Evolutionary conservation across 495 filamentous ascomycete species (phyloP).

Genomic region (Xylaria telfairii): DNA sequence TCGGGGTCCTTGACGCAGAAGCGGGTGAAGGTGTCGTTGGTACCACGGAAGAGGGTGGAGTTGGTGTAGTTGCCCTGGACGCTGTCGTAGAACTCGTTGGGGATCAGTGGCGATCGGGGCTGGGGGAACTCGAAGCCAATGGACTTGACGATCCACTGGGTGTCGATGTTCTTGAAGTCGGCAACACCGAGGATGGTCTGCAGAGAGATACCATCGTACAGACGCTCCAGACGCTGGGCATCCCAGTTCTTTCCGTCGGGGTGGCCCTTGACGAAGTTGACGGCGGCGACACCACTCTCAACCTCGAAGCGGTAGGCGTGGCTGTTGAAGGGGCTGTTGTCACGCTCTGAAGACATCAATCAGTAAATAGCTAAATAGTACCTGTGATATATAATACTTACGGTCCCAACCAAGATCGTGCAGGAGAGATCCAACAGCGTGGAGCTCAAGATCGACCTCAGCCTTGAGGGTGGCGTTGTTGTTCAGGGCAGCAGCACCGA

Average conservation of each 20-base stretch:
- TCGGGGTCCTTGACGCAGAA: conserved; percentile 35
- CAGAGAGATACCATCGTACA: conserved; percentile 52
- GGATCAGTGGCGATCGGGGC: conserved; percentile 37
- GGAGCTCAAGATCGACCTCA: conserved; percentile 42
- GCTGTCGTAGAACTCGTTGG: conserved; percentile 39
- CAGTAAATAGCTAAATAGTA: not conserved
- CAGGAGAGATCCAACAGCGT: conserved; percentile 43
- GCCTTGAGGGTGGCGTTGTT: conserved; percentile 32
- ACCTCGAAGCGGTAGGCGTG: conserved; percentile 48
- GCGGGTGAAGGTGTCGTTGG: conserved; percentile 38
- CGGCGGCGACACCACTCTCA: conserved; percentile 48
- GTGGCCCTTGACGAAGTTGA: conserved; percentile 44
- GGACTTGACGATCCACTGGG: conserved; percentile 43
- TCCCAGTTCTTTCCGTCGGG: conserved; percentile 41
- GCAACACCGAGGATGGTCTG: conserved; percentile 47
- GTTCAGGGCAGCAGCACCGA: conserved; percentile 40
- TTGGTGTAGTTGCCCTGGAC: conserved; percentile 48
- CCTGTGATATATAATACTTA: conserved; percentile 1
- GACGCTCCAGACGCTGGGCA: conserved; percentile 45
- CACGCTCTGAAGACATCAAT: conserved; percentile 8
- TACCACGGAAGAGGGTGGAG: conserved; percentile 36
- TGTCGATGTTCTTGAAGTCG: conserved; percentile 48
- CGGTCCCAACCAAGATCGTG: conserved; percentile 46
- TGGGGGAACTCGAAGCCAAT: conserved; percentile 50
- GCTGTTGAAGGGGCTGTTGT: conserved; percentile 21